Percentiles rank a stretch among this genome's conserved stretches.
phyloP scores from a whole-genome alignment of 768 basidiomycete species.

The Cantharellus cinnabarinus region DNA sequence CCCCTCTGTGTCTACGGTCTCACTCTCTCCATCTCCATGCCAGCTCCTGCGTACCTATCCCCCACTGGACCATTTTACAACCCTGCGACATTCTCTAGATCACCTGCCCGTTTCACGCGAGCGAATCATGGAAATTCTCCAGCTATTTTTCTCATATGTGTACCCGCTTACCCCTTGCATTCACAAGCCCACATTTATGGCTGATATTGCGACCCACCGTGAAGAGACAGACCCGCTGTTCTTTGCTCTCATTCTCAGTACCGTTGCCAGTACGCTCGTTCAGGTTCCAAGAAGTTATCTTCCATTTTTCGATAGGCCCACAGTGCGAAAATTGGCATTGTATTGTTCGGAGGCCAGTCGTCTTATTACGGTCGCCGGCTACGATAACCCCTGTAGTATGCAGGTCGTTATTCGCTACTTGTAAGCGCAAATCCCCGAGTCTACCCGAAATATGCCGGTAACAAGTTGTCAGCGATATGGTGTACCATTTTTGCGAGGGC shows the following conservation, averaged over 20 bases:
- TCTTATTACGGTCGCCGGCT: conserved; percentile 57
- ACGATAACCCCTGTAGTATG: conserved; percentile 67
- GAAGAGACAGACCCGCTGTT: conserved; percentile 82
- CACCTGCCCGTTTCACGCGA: conserved; percentile 38
- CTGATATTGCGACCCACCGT: conserved; percentile 57
- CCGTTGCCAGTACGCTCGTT: conserved; percentile 68
- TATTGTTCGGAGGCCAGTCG: conserved; percentile 67
- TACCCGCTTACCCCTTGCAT: conserved; percentile 81
- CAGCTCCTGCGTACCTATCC: neutral
- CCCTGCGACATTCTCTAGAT: neutral
- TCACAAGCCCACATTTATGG: conserved; percentile 81
- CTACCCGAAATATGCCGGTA: neutral
- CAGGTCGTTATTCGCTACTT: conserved; percentile 79
- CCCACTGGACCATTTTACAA: neutral
- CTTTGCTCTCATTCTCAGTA: conserved; percentile 78
- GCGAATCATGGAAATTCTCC: conserved; percentile 61
- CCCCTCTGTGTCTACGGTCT: neutral
- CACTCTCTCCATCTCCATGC: neutral
- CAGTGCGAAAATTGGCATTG: conserved; percentile 68
- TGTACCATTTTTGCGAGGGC: conserved; percentile 79
- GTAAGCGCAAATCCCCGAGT: conserved; percentile 18
- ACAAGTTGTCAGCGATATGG: conserved; percentile 34
- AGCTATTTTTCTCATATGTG: conserved; percentile 85
- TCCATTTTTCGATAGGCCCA: conserved; percentile 49
- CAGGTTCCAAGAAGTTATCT: conserved; percentile 79